A percentile compares a stretch with the other conserved stretches of the same genome.
These are phyloP conservation scores for Zalerion maritima DNA, from an alignment of 495 filamentous ascomycete genomes.

Conservation along the genomic window DNA sequence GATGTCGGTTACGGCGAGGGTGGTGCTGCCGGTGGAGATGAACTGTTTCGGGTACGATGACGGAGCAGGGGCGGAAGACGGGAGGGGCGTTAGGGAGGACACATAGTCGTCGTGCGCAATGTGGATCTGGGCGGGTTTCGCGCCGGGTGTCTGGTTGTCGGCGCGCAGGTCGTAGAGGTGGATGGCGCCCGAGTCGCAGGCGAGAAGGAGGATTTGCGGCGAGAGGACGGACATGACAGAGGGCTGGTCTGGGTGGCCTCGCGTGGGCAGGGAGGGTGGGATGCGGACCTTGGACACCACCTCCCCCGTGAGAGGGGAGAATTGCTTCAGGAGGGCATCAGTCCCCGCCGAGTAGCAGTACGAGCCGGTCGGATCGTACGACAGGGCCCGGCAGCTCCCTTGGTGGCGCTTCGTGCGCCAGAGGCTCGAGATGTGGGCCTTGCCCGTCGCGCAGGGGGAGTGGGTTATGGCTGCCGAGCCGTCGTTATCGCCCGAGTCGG, in stretches of 20 bases:
- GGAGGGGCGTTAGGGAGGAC: constrained; percentile 73
- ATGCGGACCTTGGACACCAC: constrained; percentile 67
- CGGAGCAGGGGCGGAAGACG: constrained; percentile 58
- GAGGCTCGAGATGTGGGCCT: constrained; percentile 59
- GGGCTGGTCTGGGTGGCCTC: constrained; percentile 46
- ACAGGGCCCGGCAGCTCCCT: constrained; percentile 71
- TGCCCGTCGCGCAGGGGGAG: constrained; percentile 43
- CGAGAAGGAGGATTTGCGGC: constrained; percentile 76
- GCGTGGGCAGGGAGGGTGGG: constrained; percentile 22
- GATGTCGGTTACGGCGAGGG: constrained; percentile 76
- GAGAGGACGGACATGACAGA: constrained; percentile 67
- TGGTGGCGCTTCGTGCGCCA: constrained; percentile 87
- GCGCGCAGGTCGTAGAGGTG: constrained; percentile 82
- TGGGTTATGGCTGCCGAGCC: constrained; percentile 26
- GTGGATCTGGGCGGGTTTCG: constrained; percentile 59
- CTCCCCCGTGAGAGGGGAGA: constrained; percentile 60
- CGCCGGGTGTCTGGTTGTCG: constrained; percentile 37
- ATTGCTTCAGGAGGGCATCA: constrained; percentile 81
- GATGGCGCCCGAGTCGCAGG: constrained; percentile 75
- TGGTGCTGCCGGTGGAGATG: constrained; percentile 81
- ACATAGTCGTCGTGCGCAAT: constrained; percentile 87
- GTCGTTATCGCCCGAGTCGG: constrained; percentile 32
- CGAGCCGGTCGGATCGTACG: constrained; percentile 29
- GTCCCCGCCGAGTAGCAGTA: constrained; percentile 72
- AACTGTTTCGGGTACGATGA: constrained; percentile 84